These are phyloP conservation scores for Alternaria solani DNA, from an alignment of 2,329 filamentous ascomycete species.

Conservation along the genomic window DNA sequence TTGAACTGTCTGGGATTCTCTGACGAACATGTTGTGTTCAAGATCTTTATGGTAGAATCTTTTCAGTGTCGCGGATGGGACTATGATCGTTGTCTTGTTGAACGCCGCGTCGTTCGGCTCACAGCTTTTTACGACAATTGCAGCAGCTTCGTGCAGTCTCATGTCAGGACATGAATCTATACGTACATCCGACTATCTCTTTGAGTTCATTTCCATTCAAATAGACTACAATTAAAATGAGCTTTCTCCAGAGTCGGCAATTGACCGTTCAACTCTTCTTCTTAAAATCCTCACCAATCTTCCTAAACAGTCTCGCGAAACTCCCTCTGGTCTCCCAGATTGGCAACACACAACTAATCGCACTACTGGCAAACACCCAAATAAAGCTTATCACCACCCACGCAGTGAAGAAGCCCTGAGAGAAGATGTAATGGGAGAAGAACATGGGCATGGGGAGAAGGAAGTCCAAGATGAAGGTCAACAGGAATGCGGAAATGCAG, in stretches of 20 bases:
- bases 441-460: slow-evolving; percentile 55
- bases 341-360: slow-evolving; percentile 53
- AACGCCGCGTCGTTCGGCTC: not conserved
- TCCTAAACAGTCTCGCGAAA: slow-evolving; percentile 28
- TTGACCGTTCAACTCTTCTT: not conserved
- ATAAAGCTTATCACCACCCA: slow-evolving; percentile 55
- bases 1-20: not conserved
- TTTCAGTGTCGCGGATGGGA: not conserved
- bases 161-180: not conserved
- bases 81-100: not conserved
- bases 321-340: slow-evolving; percentile 53
- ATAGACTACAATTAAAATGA: not conserved
- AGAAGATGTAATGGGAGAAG: slow-evolving; percentile 53
- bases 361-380: slow-evolving; percentile 54
- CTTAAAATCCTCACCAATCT: slow-evolving; percentile 22
- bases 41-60: not conserved
- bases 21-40: not conserved
- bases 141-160: not conserved
- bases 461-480: slow-evolving; percentile 54
- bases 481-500: slow-evolving; percentile 46
- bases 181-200: no score
- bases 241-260: not conserved
- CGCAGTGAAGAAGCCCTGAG: slow-evolving; percentile 51
- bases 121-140: not conserved
- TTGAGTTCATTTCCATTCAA: not conserved